Conservation (phyloP, 2,329 filamentous ascomycete genomes). For the Aureobasidium melanogenum region DNA sequence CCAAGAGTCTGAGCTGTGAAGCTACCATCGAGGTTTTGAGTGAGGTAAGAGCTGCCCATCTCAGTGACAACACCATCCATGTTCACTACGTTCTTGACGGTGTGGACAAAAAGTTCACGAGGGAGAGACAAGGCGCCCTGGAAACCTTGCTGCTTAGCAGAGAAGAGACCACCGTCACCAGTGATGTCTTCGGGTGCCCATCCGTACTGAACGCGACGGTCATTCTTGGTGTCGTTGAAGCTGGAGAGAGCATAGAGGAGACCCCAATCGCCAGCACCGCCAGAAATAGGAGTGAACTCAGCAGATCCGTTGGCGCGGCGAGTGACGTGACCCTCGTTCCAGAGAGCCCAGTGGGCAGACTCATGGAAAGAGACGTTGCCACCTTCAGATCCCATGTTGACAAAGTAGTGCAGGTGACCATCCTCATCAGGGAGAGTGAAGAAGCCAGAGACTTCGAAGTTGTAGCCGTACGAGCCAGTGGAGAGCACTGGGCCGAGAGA, state of each 20-base stretch:
- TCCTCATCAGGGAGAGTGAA: conserved; percentile 36
- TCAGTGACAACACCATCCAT: conserved; percentile 25
- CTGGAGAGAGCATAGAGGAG: conserved; percentile 37
- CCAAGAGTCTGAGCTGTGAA: conserved; percentile 38
- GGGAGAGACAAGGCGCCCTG: conserved; percentile 36
- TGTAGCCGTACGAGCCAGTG: conserved; percentile 39
- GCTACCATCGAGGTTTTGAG: conserved; percentile 22
- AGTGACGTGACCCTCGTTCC: conserved; percentile 36
- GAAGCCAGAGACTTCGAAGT: conserved; percentile 42
- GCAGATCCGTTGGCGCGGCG: conserved; percentile 36
- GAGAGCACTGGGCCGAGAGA: conserved; percentile 33
- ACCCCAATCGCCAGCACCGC: conserved; percentile 37
- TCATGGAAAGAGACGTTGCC: conserved; percentile 35
- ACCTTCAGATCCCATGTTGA: conserved; percentile 35
- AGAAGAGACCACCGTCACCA: conserved; percentile 30
- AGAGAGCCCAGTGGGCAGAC: conserved; percentile 35
- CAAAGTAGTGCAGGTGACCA: conserved; percentile 36
- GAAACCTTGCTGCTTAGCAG: conserved; percentile 34
- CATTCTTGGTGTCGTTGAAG: conserved; percentile 41
- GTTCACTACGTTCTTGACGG: conserved; percentile 31
- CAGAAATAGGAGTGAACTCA: conserved; percentile 35
- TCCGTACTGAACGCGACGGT: conserved; percentile 39
- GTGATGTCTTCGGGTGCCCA: conserved; percentile 38
- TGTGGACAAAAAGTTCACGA: conserved; percentile 39
- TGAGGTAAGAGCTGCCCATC: conserved; percentile 28